Evolutionary conservation across 179 eudicot genomes (phyloP).

Genomic region (Camellia oleifera): DNA sequence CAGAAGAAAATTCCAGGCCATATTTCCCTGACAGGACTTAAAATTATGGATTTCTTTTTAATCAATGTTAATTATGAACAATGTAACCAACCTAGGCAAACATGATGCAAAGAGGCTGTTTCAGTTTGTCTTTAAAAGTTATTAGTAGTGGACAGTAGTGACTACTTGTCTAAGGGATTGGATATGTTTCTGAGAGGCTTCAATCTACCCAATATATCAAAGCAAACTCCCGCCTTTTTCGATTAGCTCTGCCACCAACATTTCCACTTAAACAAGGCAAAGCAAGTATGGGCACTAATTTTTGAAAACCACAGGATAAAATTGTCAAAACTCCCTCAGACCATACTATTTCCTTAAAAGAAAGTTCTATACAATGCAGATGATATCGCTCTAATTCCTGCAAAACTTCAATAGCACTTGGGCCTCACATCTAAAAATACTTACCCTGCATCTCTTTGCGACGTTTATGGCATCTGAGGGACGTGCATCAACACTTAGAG

Average conservation of each 20-base stretch:
- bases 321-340: background rate
- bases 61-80: background rate
- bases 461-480: slow-evolving; percentile 90
- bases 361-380: background rate
- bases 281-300: background rate
- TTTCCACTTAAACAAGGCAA: background rate
- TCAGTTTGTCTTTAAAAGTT: background rate
- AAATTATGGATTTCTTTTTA: background rate
- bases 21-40: too few relatives aligned
- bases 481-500: slow-evolving; percentile 64
- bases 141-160: background rate
- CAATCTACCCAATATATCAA: background rate
- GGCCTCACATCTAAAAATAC: slow-evolving; percentile 5
- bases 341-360: background rate
- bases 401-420: background rate
- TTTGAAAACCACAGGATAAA: background rate
- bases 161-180: background rate
- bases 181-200: background rate
- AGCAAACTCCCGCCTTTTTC: background rate
- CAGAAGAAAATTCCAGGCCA: too few relatives aligned
- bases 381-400: background rate
- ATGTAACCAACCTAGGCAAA: background rate
- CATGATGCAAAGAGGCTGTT: slow-evolving; percentile 1
- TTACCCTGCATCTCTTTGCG: slow-evolving; percentile 68
- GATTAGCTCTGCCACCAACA: background rate